Conservation (phyloP, 768 basidiomycete genomes). For the Piloderma croceum region DNA sequence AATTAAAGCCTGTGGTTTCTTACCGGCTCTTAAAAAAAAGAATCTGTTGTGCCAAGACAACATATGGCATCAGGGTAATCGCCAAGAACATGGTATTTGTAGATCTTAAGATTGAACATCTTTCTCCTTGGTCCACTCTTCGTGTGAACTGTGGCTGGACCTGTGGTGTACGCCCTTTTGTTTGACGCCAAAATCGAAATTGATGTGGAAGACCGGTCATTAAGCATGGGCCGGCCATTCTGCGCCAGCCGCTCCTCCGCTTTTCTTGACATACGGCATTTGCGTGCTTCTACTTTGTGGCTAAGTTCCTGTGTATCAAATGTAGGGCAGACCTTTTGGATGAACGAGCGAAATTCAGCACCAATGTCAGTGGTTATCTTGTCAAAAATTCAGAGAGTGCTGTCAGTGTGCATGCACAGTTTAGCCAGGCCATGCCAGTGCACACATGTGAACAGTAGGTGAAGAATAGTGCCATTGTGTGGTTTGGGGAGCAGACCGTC, state of each 20-base stretch:
- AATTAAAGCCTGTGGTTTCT: not conserved
- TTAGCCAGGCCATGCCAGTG: conserved; percentile 14
- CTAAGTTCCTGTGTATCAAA: conserved; percentile 24
- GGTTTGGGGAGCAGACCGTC: conserved; percentile 24
- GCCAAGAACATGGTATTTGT: conserved; percentile 9
- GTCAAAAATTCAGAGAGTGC: not conserved
- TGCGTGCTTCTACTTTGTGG: conserved; percentile 32
- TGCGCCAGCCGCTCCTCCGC: conserved; percentile 6
- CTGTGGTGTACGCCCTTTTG: not conserved
- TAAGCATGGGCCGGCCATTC: not conserved
- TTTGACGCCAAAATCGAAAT: no score
- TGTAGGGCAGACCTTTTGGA: conserved; percentile 9
- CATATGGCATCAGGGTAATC: conserved; percentile 2
- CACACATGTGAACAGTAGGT: conserved; percentile 12
- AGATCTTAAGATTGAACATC: conserved; percentile 5
- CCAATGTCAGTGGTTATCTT: conserved; percentile 13
- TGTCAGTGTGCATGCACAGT: conserved; percentile 4
- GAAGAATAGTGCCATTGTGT: conserved; percentile 18
- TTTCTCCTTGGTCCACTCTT: not conserved
- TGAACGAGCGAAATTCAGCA: conserved; percentile 15
- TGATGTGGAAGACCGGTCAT: no score
- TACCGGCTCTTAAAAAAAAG: conserved; percentile 10
- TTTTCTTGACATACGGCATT: conserved; percentile 21
- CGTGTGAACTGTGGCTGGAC: not conserved
- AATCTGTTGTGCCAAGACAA: conserved; percentile 9